phyloP scores from a whole-genome alignment of 2,329 filamentous ascomycete genomes.

The Beauveria pseudobassiana region DNA sequence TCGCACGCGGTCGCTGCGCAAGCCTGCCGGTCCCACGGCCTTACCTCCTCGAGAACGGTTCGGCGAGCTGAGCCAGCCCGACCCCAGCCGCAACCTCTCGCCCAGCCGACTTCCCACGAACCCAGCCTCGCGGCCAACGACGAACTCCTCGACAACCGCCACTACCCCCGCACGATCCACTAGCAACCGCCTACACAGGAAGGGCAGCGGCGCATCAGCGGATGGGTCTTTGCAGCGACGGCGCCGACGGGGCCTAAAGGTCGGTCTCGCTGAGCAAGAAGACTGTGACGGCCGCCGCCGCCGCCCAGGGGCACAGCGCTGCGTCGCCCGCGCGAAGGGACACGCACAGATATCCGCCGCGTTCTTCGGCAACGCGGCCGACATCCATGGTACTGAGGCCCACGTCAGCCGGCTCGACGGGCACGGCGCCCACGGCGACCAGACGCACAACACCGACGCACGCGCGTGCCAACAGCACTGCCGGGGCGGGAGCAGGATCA shows the following conservation, averaged over 20 bases:
- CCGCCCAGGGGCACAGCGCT: conserved; percentile 1
- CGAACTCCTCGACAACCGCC: conserved; percentile 21
- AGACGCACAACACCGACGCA: conserved; percentile 26
- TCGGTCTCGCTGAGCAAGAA: conserved; percentile 19
- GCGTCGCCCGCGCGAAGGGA: conserved; percentile 17
- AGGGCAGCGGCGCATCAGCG: background rate
- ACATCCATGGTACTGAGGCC: conserved; percentile 19
- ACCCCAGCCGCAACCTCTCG: conserved; percentile 30
- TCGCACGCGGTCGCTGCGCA: conserved; percentile 42
- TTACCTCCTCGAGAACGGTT: conserved; percentile 3
- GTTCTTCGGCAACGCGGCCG: conserved; percentile 18
- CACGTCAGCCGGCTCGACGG: conserved; percentile 13
- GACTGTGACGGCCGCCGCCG: background rate
- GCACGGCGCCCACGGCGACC: conserved; percentile 17
- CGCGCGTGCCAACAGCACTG: conserved; percentile 26
- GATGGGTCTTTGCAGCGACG: background rate
- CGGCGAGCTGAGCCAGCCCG: conserved; percentile 9
- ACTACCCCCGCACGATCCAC: conserved; percentile 18
- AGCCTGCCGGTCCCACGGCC: conserved; percentile 23
- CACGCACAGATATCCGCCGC: conserved; percentile 26
- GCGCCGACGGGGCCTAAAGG: conserved; percentile 2
- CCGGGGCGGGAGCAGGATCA: background rate
- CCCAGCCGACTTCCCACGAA: conserved; percentile 45
- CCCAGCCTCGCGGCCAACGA: conserved; percentile 24
- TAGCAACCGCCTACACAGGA: conserved; percentile 10